phyloP scores from a whole-genome alignment of 1,284 basidiomycete species.

The Psilocybe mexicana region DNA sequence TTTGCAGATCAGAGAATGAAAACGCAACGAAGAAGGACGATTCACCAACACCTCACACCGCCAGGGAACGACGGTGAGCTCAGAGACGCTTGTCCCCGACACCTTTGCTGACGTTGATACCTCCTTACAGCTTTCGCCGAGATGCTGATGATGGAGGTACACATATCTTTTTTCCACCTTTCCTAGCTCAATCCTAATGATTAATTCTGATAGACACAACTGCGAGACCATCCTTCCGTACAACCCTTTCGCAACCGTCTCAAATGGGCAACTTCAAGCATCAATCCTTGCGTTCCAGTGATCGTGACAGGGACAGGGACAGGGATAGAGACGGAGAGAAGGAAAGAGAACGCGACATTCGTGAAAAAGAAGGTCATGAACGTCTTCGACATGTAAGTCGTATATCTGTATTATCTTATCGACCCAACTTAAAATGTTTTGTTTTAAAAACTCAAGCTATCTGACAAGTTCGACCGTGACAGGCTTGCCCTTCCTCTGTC shows the following conservation, averaged over 20 bases:
- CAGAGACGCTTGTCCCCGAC: neutral
- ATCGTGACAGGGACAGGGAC: conserved; percentile 59
- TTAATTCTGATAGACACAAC: conserved; percentile 44
- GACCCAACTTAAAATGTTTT: conserved; percentile 6
- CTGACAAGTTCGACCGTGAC: conserved; percentile 84
- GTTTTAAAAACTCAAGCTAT: conserved; percentile 50
- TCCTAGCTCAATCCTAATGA: conserved; percentile 5
- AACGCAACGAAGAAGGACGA: conserved; percentile 67
- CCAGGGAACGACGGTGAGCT: conserved; percentile 63
- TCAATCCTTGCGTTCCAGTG: conserved; percentile 70
- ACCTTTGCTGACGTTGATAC: conserved; percentile 15
- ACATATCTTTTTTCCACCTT: conserved; percentile 1
- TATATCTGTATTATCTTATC: conserved; percentile 1
- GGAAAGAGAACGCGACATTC: conserved; percentile 64
- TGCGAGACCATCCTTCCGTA: conserved; percentile 66
- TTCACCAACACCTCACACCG: conserved; percentile 45
- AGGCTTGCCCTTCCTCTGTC: conserved; percentile 56
- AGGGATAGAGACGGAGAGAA: conserved; percentile 48
- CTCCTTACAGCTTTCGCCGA: conserved; percentile 60
- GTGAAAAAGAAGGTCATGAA: conserved; percentile 77
- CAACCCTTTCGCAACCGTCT: conserved; percentile 73
- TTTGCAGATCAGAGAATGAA: conserved; percentile 58
- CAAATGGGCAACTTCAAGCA: conserved; percentile 91
- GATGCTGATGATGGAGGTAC: conserved; percentile 73
- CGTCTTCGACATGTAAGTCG: conserved; percentile 66